Evolutionary conservation across 352 stramenopile species (phyloP).

Genomic region (Blastocystis sp.): DNA sequence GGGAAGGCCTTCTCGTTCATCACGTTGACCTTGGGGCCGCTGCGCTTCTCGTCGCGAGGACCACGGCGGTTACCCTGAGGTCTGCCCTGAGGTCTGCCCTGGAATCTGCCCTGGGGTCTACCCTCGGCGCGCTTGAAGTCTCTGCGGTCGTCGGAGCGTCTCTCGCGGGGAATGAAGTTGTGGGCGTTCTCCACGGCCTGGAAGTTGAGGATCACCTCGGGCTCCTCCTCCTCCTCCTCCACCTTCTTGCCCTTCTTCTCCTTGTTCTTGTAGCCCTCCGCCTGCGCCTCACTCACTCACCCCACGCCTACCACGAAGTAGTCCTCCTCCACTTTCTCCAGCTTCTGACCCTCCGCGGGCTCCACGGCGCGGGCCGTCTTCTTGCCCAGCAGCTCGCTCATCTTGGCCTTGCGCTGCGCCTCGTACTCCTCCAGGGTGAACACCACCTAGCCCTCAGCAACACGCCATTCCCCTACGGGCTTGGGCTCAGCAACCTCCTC

Average conservation of each 20-base stretch:
- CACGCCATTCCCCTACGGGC: background rate
- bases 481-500: background rate
- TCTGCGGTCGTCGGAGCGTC: no score
- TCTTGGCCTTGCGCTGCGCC: conserved; percentile 33
- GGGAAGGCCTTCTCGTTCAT: conserved; percentile 48
- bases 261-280: conserved; percentile 27
- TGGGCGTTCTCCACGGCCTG: conserved; percentile 5
- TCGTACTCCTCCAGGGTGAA: conserved; percentile 40
- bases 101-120: no score
- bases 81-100: no score
- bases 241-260: conserved; percentile 23
- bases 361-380: conserved; percentile 25
- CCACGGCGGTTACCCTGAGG: background rate
- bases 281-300: background rate
- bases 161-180: no score
- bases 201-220: conserved; percentile 42
- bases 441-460: background rate
- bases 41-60: background rate
- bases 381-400: background rate
- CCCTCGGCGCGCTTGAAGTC: no score
- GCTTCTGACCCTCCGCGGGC: background rate
- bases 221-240: background rate
- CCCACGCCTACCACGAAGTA: conserved; percentile 11
- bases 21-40: conserved; percentile 38
- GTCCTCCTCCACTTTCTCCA: conserved; percentile 28